Percentiles rank a stretch among this genome's conserved stretches.
phyloP scores from a whole-genome alignment of 345 rosid genomes.

The Murraya paniculata region DNA sequence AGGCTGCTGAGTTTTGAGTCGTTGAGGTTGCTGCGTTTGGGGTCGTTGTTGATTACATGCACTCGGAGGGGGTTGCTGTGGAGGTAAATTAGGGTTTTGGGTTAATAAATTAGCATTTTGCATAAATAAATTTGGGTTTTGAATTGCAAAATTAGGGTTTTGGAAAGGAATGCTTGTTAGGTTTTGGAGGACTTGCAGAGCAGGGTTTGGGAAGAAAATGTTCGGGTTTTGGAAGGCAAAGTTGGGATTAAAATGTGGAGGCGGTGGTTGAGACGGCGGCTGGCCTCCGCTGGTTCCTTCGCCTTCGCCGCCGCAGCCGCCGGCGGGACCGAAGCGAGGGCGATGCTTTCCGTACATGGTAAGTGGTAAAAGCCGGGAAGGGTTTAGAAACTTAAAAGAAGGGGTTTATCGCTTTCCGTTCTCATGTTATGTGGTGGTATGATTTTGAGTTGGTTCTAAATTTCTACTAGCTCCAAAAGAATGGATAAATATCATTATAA shows the following conservation, averaged over 20 bases:
- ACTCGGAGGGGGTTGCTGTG: conserved; percentile 22
- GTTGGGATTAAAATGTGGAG: conserved; percentile 23
- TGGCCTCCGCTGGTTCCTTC: conserved; percentile 7
- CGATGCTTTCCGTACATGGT: conserved; percentile 29
- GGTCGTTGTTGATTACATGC: conserved; percentile 11
- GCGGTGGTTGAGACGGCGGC: conserved; percentile 12
- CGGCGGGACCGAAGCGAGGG: conserved; percentile 15
- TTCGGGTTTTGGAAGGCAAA: conserved; percentile 31
- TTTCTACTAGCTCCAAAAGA: no score
- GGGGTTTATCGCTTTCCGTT: neutral
- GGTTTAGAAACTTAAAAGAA: neutral
- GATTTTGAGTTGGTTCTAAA: neutral
- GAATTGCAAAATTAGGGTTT: conserved; percentile 14
- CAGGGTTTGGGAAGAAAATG: conserved; percentile 22
- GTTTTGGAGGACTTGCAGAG: conserved; percentile 29
- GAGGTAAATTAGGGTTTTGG: conserved; percentile 28
- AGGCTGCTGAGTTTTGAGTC: conserved; percentile 18
- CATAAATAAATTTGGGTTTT: conserved; percentile 12
- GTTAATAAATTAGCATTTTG: conserved; percentile 28
- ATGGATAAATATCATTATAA: no score
- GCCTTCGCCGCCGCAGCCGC: conserved; percentile 18
- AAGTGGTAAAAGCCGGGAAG: neutral
- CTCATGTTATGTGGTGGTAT: neutral
- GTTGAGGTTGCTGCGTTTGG: neutral
- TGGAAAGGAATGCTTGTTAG: conserved; percentile 26